Percentiles rank a stretch among this genome's conserved stretches.
Conservation (phyloP, 2,329 filamentous ascomycete species). For the Penicillium sp. region DNA sequence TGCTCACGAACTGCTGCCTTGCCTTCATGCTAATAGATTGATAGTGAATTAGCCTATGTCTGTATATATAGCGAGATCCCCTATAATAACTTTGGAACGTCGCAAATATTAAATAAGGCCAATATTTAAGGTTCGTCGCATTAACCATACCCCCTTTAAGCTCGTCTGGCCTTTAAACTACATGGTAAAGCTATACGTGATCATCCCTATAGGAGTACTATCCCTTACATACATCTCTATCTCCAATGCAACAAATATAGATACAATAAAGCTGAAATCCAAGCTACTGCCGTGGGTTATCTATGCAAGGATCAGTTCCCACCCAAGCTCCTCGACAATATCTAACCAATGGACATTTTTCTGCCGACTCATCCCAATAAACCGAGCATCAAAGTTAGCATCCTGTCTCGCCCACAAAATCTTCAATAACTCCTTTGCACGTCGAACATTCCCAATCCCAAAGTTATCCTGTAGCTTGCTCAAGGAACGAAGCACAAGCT, state of each 20-base stretch:
- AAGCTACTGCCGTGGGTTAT: background rate
- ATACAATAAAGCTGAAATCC: background rate
- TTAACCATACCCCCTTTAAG: no score
- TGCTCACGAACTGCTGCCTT: no score
- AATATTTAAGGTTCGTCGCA: no score
- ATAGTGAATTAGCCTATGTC: no score
- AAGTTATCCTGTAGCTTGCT: conserved; percentile 32
- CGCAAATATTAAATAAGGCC: no score
- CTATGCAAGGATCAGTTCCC: conserved; percentile 34
- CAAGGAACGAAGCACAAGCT: conserved; percentile 25
- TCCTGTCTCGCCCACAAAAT: conserved; percentile 27
- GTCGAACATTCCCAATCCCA: conserved; percentile 34
- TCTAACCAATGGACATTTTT: conserved; percentile 30
- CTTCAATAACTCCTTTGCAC: conserved; percentile 30
- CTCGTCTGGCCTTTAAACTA: no score
- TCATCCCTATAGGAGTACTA: no score
- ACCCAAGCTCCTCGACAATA: conserved; percentile 29
- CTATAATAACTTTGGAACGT: no score
- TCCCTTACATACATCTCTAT: background rate
- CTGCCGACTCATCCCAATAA: background rate
- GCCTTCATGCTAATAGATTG: no score
- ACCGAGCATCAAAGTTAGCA: background rate
- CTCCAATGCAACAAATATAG: background rate
- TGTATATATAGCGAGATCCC: no score
- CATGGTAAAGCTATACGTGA: no score